These are phyloP conservation scores for Porogramme epimiltina DNA, from an alignment of 1,284 basidiomycete species.

Conservation along the genomic window DNA sequence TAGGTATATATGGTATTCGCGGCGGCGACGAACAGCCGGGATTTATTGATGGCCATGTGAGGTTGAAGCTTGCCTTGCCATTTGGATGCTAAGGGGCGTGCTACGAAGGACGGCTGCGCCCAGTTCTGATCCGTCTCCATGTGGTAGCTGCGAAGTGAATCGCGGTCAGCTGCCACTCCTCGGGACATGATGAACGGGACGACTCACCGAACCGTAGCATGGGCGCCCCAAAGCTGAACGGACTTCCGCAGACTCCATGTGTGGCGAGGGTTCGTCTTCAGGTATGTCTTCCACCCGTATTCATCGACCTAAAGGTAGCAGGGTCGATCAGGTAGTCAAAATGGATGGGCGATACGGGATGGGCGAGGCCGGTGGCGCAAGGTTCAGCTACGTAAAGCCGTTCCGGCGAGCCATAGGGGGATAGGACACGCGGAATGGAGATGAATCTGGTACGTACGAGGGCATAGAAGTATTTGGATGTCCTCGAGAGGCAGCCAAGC, in stretches of 20 bases:
- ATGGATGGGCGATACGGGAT: too few species aligned
- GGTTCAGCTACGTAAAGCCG: too few species aligned
- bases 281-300: slow-evolving; percentile 60
- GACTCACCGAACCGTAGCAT: slow-evolving; percentile 39
- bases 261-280: slow-evolving; percentile 50
- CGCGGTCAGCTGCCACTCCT: not conserved
- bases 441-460: slow-evolving; percentile 43
- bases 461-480: slow-evolving; percentile 45
- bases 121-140: slow-evolving; percentile 57
- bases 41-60: slow-evolving; percentile 55
- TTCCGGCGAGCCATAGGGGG: too few species aligned
- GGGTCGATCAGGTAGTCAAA: too few species aligned
- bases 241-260: slow-evolving; percentile 54
- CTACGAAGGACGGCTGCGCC: slow-evolving; percentile 53
- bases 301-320: slow-evolving; percentile 49
- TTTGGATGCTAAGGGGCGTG: slow-evolving; percentile 65
- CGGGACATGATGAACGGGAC: not conserved
- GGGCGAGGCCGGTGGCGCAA: too few species aligned
- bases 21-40: slow-evolving; percentile 63
- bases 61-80: slow-evolving; percentile 66
- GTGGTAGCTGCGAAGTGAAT: slow-evolving; percentile 44
- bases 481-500: slow-evolving; percentile 46
- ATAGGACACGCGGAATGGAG: too few species aligned
- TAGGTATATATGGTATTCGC: slow-evolving; percentile 64
- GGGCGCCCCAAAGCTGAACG: slow-evolving; percentile 47